Evolutionary conservation across 2,329 filamentous ascomycete genomes (phyloP).

Genomic region (Pseudogymnoascus sp.): DNA sequence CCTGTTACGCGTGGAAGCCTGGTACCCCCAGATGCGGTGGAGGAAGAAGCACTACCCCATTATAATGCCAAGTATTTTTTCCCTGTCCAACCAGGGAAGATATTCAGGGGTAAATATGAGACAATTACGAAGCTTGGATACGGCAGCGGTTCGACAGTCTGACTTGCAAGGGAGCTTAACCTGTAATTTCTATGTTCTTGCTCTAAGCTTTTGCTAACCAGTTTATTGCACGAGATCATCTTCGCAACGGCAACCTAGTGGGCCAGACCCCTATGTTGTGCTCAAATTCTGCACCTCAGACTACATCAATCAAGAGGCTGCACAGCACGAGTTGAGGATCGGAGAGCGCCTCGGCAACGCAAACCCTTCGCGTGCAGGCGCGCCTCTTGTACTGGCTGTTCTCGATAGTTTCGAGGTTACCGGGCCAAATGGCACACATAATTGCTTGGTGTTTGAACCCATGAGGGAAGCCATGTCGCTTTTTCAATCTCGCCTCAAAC

Average conservation of each 20-base stretch:
- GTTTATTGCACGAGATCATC: too few species aligned
- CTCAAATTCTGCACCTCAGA: too few species aligned
- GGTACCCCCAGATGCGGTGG: not conserved
- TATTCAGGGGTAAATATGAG: constrained; percentile 23
- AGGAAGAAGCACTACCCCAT: constrained; percentile 8
- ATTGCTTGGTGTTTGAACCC: constrained; percentile 23
- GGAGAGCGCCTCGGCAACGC: constrained; percentile 14
- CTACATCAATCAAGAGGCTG: too few species aligned
- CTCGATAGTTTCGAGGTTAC: constrained; percentile 21
- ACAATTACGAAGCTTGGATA: constrained; percentile 24
- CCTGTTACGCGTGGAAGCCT: too few species aligned
- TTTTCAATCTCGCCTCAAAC: constrained; percentile 13
- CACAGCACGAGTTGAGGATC: constrained; percentile 17
- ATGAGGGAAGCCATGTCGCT: constrained; percentile 17
- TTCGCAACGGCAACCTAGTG: too few species aligned
- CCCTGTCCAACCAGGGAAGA: constrained; percentile 21
- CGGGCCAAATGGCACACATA: constrained; percentile 22
- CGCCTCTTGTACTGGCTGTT: constrained; percentile 20
- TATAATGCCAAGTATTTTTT: constrained; percentile 18
- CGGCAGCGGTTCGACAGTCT: constrained; percentile 23
- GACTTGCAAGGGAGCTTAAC: constrained; percentile 18
- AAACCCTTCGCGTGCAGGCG: constrained; percentile 14
- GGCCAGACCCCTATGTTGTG: too few species aligned
- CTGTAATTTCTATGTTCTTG: too few species aligned
- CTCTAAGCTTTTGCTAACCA: too few species aligned